Evolutionary conservation across 495 filamentous ascomycete species (phyloP).

Genomic region (Tetracladium marchalianum): DNA sequence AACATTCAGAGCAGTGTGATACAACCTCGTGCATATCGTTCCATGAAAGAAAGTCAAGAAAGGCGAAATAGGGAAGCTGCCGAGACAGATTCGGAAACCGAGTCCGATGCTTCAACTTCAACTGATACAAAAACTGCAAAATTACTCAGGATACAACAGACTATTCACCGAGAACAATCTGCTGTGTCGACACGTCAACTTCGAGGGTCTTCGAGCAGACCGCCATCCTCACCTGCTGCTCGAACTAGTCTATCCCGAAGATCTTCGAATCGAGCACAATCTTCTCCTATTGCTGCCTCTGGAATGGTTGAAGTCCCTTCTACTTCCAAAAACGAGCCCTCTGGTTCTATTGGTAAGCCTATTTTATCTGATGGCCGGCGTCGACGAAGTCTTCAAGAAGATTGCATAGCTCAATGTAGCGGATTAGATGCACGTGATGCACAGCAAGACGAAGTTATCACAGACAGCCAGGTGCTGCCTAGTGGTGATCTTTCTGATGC

Average conservation of each 20-base stretch:
- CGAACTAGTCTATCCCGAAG: neutral
- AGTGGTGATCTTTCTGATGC: neutral
- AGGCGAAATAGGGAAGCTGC: constrained; percentile 3
- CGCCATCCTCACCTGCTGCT: neutral
- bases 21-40: constrained; percentile 8
- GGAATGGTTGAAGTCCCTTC: constrained; percentile 15
- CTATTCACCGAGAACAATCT: constrained; percentile 9
- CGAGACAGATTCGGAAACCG: neutral
- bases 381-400: constrained; percentile 6
- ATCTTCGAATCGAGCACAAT: neutral
- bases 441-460: constrained; percentile 15
- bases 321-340: neutral
- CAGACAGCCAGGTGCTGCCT: constrained; percentile 12
- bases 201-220: neutral
- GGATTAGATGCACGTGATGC: constrained; percentile 10
- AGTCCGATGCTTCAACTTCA: constrained; percentile 9
- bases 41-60: constrained; percentile 16
- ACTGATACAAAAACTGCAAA: neutral
- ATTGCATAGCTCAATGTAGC: constrained; percentile 10
- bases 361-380: neutral
- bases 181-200: too few relatives aligned
- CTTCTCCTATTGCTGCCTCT: neutral
- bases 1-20: too few relatives aligned
- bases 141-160: neutral
- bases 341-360: too few relatives aligned